Evolutionary conservation across 148 eudicot species (phyloP).

Genomic region (Camellia granthamiana): DNA sequence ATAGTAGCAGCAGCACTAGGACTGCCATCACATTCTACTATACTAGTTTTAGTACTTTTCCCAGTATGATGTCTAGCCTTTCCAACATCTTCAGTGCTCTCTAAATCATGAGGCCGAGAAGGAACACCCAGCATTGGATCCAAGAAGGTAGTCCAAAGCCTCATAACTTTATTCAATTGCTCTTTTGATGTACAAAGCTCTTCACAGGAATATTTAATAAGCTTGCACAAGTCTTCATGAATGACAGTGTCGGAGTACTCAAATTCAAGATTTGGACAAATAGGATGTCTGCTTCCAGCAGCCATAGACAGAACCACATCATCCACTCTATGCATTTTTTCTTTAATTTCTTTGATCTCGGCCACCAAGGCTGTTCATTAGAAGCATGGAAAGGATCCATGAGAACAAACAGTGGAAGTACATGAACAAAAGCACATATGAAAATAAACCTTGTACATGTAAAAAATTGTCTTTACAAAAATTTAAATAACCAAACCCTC

Average conservation of each 20-base stretch:
- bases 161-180: constrained; percentile 74
- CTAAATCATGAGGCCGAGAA: constrained; percentile 35
- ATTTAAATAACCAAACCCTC: neutral
- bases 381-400: constrained; percentile 11
- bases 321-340: constrained; percentile 68
- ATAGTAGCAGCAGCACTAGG: constrained; percentile 36
- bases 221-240: constrained; percentile 75
- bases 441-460: neutral
- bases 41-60: constrained; percentile 27
- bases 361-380: constrained; percentile 65
- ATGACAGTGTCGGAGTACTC: constrained; percentile 64
- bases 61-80: constrained; percentile 28
- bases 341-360: constrained; percentile 84
- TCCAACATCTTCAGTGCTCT: constrained; percentile 43
- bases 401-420: constrained; percentile 9
- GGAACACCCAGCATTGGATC: constrained; percentile 75
- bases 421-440: neutral
- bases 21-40: constrained; percentile 43
- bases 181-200: constrained; percentile 83
- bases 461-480: neutral
- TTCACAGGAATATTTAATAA: constrained; percentile 83
- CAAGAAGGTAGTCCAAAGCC: constrained; percentile 80
- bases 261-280: constrained; percentile 59
- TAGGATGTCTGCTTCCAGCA: constrained; percentile 72
- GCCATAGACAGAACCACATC: constrained; percentile 64